Base-by-base conservation (phyloP, 2,329 filamentous ascomycete species). In the Furcasterigmium sp. region DNA sequence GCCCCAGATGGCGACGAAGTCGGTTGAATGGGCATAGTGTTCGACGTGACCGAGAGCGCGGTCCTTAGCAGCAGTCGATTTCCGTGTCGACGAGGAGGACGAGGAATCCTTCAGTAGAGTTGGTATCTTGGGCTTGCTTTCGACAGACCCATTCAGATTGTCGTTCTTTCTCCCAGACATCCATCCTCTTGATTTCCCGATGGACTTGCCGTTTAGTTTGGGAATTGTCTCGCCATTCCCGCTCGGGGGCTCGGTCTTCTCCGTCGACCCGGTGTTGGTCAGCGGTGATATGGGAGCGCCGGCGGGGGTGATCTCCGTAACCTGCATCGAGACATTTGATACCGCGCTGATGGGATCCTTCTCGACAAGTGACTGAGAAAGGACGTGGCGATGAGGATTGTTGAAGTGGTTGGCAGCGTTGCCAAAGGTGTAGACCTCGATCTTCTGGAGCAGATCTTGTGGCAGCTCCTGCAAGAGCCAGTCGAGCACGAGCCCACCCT, bases 371-470 rank as follows among this genome's bases (percentile, higher is more conserved):
- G 67, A 53, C 45, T 76, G 73, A 13, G 48, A 51, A 14, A 46
- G 17, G 20, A 42, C 46, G 14, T 49, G 46, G 13, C 48, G 48
- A 35, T 51, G 48, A 0, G 86, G 87, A 50, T 89, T 88, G 60
- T 90, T 90, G 68, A 89, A 91, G 59, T 91, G 85, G 54, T 88
- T 88, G 1, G 87, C 84, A 0, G 85, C 86, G 45, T 80, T 85
- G 21, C 85, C 87, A 58, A 91, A 91, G 0, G 86, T 91, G 60
- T 83, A 84, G 3, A 91, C 76, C 60, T 91, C 86, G 1, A 90
- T 71, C 53, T 88, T 85, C 3, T 70, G 62, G 6, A 89, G 66
- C 4, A 84, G 64, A 48, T 83, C 74, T 45, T 82, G 78, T 0
- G 84, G 77, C 11, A 88, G 63, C 56, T 90, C 85, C 49, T 84